Evolutionary conservation across 2,329 filamentous ascomycete genomes (phyloP).

Genomic region (Sporothrix dimorphospora): DNA sequence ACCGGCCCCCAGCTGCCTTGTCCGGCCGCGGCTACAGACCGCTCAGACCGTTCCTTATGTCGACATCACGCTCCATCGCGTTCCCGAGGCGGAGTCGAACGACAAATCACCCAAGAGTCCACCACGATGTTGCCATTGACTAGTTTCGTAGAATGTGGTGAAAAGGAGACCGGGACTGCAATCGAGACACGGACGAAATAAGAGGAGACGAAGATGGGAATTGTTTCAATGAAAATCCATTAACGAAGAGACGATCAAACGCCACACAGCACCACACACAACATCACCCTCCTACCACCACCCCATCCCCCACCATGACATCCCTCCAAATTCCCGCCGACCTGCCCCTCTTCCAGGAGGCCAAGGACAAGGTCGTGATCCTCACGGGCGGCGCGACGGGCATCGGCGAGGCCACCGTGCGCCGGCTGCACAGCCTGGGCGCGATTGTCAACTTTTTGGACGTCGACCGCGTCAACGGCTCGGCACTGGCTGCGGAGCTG

Average conservation of each 20-base stretch:
- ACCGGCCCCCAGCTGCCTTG: not conserved
- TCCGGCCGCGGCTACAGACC: not conserved
- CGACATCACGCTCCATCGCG: not conserved
- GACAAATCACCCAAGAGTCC: conserved; percentile 13
- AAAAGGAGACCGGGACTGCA: not conserved
- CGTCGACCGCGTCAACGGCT: not conserved
- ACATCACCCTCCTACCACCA: not conserved
- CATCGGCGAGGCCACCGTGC: conserved; percentile 21
- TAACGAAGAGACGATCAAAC: not conserved
- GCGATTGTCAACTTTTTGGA: conserved; percentile 20
- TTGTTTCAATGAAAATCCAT: too few relatives aligned
- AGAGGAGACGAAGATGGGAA: not conserved
- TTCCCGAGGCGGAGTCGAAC: not conserved
- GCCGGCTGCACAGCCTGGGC: not conserved
- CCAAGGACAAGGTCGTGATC: conserved; percentile 25
- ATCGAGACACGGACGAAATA: not conserved
- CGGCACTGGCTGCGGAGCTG: not conserved
- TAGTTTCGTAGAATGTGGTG: not conserved
- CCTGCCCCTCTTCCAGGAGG: conserved; percentile 12
- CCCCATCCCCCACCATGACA: conserved; percentile 14
- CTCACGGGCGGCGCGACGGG: conserved; percentile 24
- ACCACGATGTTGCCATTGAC: not conserved
- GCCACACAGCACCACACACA: not conserved
- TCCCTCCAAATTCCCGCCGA: conserved; percentile 15
- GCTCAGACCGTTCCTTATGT: not conserved